These are phyloP conservation scores for Cryptococcus amylolentus DNA, from an alignment of 1,284 basidiomycete species.

Conservation along the genomic window DNA sequence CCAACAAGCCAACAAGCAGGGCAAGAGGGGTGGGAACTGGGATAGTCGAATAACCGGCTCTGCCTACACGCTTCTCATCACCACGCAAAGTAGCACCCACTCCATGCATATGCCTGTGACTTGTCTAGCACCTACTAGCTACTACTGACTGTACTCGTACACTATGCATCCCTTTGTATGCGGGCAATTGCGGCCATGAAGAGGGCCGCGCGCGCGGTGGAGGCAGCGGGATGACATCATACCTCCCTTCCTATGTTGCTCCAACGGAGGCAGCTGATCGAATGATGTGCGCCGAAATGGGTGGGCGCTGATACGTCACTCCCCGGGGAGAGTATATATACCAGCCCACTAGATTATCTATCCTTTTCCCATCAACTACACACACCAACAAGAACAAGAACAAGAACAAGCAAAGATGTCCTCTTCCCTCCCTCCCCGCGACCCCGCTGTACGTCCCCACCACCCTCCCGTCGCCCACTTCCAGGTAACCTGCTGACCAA, in stretches of 20 bases:
- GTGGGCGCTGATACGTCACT: no score
- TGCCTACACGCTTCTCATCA: no score
- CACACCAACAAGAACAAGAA: no score
- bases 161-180: not conserved
- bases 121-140: no score
- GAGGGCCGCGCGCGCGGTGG: not conserved
- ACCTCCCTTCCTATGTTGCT: not conserved
- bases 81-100: no score
- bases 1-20: no score
- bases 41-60: no score
- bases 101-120: no score
- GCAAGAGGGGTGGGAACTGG: no score
- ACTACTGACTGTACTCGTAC: no score
- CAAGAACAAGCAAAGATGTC: constrained; percentile 14
- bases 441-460: constrained; percentile 10
- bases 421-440: constrained; percentile 19
- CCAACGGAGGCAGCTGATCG: no score
- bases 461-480: not conserved
- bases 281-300: no score
- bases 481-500: not conserved
- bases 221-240: not conserved
- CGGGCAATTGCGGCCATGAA: not conserved
- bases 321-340: not conserved
- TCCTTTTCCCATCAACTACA: not conserved
- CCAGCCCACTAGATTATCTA: not conserved